These are phyloP conservation scores for Circinella umbellata DNA, from an alignment of 371 early-diverging fungal species.

Conservation along the genomic window DNA sequence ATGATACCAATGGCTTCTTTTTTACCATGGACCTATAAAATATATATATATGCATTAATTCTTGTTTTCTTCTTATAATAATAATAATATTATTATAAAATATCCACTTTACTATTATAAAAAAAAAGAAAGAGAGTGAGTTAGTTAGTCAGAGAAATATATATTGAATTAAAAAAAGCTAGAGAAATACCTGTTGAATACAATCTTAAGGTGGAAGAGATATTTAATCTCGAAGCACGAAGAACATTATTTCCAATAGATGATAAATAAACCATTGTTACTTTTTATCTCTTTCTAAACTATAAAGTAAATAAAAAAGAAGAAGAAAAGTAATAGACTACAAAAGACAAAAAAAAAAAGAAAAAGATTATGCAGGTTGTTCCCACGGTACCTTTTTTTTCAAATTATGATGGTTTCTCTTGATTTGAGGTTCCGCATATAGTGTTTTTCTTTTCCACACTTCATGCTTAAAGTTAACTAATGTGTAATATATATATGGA, in stretches of 20 bases:
- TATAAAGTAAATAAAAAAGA: neutral
- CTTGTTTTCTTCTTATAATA: too few species aligned
- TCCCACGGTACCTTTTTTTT: neutral
- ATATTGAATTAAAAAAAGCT: neutral
- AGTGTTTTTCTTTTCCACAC: too few species aligned
- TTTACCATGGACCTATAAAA: slow-evolving; percentile 13
- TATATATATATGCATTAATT: neutral
- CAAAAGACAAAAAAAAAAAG: neutral
- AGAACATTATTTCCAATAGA: neutral
- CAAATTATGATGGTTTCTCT: too few species aligned
- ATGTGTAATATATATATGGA: too few species aligned
- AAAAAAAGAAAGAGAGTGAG: too few species aligned
- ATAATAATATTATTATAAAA: too few species aligned
- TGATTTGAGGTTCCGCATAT: too few species aligned
- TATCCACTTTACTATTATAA: too few species aligned
- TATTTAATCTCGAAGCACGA: neutral
- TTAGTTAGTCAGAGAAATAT: too few species aligned
- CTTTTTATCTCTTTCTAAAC: too few species aligned
- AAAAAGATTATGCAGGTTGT: slow-evolving; percentile 3
- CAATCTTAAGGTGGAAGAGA: neutral
- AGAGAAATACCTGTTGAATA: neutral
- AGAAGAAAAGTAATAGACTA: neutral
- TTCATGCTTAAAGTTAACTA: too few species aligned
- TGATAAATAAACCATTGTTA: neutral
- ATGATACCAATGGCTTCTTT: slow-evolving; percentile 81